A percentile compares a stretch with the other conserved stretches of the same genome.
Evolutionary conservation across 2,329 filamentous ascomycete genomes (phyloP).

Genomic region (Ampelomyces quisqualis): DNA sequence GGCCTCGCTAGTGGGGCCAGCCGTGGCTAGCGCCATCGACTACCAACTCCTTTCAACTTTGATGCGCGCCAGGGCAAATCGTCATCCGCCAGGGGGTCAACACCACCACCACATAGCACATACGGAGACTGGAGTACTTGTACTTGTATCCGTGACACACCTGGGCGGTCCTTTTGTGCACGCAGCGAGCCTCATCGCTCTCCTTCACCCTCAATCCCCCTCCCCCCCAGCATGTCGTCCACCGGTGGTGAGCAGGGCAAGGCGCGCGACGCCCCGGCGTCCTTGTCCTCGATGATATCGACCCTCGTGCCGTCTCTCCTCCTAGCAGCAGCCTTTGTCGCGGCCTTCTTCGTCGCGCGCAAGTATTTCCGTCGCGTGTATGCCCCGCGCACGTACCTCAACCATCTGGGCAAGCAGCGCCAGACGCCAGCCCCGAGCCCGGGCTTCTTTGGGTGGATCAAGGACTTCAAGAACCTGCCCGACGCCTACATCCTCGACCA

Average conservation of each 20-base stretch:
- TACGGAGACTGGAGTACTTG: no score
- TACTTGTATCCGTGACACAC: no score
- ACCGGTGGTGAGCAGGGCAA: constrained; percentile 25
- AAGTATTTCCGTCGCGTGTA: constrained; percentile 48
- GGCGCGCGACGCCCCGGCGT: constrained; percentile 40
- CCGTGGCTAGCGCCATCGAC: constrained; percentile 1
- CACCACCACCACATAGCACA: no score
- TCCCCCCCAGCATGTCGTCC: constrained; percentile 25
- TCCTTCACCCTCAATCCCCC: neutral
- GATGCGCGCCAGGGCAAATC: constrained; percentile 1
- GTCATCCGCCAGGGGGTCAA: neutral
- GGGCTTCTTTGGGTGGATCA: constrained; percentile 58
- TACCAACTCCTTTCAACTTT: no score
- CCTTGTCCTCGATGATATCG: constrained; percentile 45
- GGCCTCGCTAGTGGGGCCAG: neutral
- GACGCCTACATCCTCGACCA: constrained; percentile 52
- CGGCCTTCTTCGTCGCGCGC: constrained; percentile 48
- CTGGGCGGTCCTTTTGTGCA: no score
- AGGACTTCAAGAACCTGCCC: constrained; percentile 46
- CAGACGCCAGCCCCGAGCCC: constrained; percentile 49
- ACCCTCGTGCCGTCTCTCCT: constrained; percentile 37
- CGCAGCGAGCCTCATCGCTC: neutral
- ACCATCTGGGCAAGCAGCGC: constrained; percentile 47
- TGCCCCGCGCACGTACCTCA: constrained; percentile 50
- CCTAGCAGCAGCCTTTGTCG: constrained; percentile 31